Percentiles rank a stretch among this genome's conserved stretches.
Evolutionary conservation across 352 stramenopile genomes (phyloP).

Genomic region (Globisporangium okanoganense): DNA sequence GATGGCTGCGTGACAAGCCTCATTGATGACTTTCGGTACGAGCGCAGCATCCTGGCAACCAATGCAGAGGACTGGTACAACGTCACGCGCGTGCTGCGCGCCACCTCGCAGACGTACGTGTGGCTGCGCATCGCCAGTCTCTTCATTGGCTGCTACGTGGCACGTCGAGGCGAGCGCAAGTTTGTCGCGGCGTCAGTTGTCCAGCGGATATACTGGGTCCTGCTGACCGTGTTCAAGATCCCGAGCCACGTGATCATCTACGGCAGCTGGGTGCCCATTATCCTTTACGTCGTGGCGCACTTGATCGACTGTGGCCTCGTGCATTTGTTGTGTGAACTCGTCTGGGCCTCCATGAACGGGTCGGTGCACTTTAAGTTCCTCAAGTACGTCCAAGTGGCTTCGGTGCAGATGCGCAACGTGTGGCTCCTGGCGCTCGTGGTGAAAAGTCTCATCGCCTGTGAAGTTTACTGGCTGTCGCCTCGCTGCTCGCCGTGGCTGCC

Average conservation of each 20-base stretch:
- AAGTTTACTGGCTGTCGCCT: not conserved
- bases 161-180: not conserved
- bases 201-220: not conserved
- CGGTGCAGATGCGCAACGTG: slow-evolving; percentile 19
- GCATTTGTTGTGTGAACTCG: slow-evolving; percentile 14
- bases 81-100: slow-evolving; percentile 24
- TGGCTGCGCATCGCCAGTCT: slow-evolving; percentile 2
- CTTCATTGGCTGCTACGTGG: slow-evolving; percentile 12
- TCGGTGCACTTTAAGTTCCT: slow-evolving; percentile 16
- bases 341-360: slow-evolving; percentile 17
- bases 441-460: not conserved
- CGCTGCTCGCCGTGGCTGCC: not conserved
- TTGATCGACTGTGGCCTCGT: slow-evolving; percentile 12
- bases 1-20: not conserved
- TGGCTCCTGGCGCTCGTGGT: slow-evolving; percentile 15
- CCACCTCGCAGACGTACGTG: slow-evolving; percentile 30
- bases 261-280: slow-evolving; percentile 17
- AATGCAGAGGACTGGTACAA: slow-evolving; percentile 33
- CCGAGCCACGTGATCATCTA: slow-evolving; percentile 21
- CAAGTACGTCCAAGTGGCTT: slow-evolving; percentile 12
- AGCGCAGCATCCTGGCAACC: slow-evolving; percentile 29
- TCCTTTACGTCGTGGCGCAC: slow-evolving; percentile 13
- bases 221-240: slow-evolving; percentile 11
- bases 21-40: slow-evolving; percentile 22
- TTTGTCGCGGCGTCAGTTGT: not conserved